phyloP scores from a whole-genome alignment of 225 moss, liverwort and hornwort species.

The Ulota crispa region DNA sequence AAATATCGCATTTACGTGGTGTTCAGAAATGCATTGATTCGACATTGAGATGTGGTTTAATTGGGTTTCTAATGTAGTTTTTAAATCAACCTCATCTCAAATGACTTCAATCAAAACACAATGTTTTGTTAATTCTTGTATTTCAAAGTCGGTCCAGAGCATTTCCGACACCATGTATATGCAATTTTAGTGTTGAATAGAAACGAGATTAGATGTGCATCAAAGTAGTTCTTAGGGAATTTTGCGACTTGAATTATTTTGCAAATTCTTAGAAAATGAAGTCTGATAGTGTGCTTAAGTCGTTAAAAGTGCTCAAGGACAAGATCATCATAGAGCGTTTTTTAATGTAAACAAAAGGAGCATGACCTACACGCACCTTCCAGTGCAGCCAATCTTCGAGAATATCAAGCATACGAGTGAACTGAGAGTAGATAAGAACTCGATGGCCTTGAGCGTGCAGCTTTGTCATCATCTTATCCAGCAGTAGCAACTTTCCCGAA shows the following conservation, averaged over 20 bases:
- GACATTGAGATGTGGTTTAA: too few relatives aligned
- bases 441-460: constrained; percentile 75
- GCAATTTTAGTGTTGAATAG: too few relatives aligned
- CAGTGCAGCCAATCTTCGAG: constrained; percentile 86
- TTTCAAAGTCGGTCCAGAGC: too few relatives aligned
- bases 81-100: too few relatives aligned
- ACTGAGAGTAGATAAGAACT: constrained; percentile 91
- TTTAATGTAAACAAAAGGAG: neutral
- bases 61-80: too few relatives aligned
- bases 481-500: constrained; percentile 78
- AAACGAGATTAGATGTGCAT: too few relatives aligned
- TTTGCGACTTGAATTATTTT: neutral
- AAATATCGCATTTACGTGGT: too few relatives aligned
- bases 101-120: too few relatives aligned
- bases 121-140: too few relatives aligned
- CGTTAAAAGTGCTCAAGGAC: constrained; percentile 20
- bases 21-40: too few relatives aligned
- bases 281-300: neutral
- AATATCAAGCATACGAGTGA: constrained; percentile 91
- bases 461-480: constrained; percentile 94
- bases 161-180: too few relatives aligned
- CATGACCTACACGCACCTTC: constrained; percentile 44
- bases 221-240: too few relatives aligned
- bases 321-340: neutral
- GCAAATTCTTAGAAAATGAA: neutral